A percentile compares a stretch with the other conserved stretches of the same genome.
phyloP scores from a whole-genome alignment of 2,329 filamentous ascomycete species.

The Mollisiaceae sp. region DNA sequence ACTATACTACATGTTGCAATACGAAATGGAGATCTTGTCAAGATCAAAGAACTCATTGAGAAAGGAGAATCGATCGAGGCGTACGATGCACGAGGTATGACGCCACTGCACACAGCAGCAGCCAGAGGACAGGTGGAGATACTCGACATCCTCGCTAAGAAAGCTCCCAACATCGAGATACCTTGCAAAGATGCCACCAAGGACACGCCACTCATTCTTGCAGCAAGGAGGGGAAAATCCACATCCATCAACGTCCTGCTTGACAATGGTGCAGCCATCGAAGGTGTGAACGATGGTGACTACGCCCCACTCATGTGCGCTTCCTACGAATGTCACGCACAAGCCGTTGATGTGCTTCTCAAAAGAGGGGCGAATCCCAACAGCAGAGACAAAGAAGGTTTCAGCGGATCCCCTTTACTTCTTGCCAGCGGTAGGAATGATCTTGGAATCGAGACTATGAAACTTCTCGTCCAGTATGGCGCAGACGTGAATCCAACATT shows the following conservation, averaged over 20 bases:
- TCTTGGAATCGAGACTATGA: not conserved
- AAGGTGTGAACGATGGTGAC: not conserved
- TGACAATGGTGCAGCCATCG: not conserved
- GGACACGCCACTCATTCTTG: not conserved
- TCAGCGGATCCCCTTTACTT: not conserved
- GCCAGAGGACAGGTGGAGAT: not conserved
- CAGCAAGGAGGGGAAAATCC: not conserved
- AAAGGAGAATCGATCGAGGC: not conserved
- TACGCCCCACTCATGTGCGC: not conserved
- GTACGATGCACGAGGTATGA: not conserved
- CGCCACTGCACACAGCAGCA: not conserved
- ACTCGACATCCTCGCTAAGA: not conserved
- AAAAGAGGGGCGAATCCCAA: constrained; percentile 1
- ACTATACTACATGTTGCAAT: not conserved
- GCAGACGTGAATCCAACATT: not conserved
- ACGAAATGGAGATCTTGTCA: not conserved
- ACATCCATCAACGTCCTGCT: constrained; percentile 3
- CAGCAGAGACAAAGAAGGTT: constrained; percentile 1
- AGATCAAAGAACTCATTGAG: not conserved
- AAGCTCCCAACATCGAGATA: constrained; percentile 3
- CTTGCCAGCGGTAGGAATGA: constrained; percentile 2
- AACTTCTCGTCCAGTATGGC: not conserved
- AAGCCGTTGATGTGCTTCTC: not conserved
- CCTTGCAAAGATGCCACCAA: constrained; percentile 2
- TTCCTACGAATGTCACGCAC: not conserved